These are phyloP conservation scores for Fusarium sp. DNA, from an alignment of 2,329 filamentous ascomycete genomes.

Conservation along the genomic window DNA sequence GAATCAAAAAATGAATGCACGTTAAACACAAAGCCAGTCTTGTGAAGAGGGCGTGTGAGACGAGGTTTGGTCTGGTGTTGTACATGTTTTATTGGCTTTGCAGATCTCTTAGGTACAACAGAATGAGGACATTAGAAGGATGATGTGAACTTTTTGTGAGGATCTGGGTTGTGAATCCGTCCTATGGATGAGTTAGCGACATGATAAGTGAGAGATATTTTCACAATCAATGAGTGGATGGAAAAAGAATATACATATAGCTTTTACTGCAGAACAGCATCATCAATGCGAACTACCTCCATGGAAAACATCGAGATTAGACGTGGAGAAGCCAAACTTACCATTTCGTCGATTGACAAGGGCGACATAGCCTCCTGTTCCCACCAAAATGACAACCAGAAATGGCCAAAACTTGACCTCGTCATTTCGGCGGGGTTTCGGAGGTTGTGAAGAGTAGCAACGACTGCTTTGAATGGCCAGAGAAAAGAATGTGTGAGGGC, in stretches of 20 bases:
- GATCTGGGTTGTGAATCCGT: conserved; percentile 31
- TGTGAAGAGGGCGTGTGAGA: background rate
- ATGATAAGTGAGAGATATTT: background rate
- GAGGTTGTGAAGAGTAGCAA: conserved; percentile 59
- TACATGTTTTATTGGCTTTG: conserved; percentile 17
- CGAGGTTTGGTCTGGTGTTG: conserved; percentile 11
- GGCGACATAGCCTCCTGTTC: conserved; percentile 62
- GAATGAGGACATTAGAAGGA: conserved; percentile 19
- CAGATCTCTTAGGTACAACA: background rate
- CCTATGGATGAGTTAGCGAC: conserved; percentile 18
- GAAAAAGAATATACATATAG: background rate
- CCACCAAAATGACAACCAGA: conserved; percentile 61
- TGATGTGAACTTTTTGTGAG: conserved; percentile 33
- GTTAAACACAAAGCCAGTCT: conserved; percentile 15
- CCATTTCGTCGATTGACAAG: conserved; percentile 64
- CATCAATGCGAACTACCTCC: background rate
- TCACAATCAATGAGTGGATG: no score
- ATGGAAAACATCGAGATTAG: background rate
- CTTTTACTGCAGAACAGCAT: background rate
- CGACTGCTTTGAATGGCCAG: conserved; percentile 42
- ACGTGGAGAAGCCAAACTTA: conserved; percentile 48
- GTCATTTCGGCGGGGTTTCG: conserved; percentile 52
- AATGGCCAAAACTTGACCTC: conserved; percentile 71
- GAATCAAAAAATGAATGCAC: conserved; percentile 39
- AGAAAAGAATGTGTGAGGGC: conserved; percentile 31